Base-by-base conservation (phyloP, 345 rosid species). In the Citrus inodora region DNA sequence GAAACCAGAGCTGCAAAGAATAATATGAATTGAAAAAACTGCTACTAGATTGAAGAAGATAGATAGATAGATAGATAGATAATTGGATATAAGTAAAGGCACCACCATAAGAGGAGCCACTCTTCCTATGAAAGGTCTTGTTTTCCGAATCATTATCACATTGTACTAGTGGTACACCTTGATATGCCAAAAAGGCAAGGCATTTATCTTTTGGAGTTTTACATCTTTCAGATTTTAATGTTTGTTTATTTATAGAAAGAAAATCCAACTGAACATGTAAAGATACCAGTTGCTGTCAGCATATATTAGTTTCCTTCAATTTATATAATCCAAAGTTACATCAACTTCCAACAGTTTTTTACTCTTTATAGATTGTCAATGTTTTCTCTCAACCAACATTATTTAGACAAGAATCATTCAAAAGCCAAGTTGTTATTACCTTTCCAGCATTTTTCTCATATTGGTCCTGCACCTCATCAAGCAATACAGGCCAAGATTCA, bases 1-100 rank as follows among this genome's bases (percentile, higher is more conserved):
- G 97, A 88, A 96, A 93, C 99, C 99, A 96, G 76, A 96, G 87
- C 99, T 95, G 95, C 93, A 92, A 80, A 42, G 53, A 75, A 82
- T 35, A 60, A 67, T 40, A 38, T 25, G 7, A 30, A 8, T 60
- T 21, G 19, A 69, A 68, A 24, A 46, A 13, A 46, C 2, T 53
- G 58, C n/a, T 53, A 17, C 7, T 53, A 17, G 22, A 53, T 17
- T 53, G 4, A 33, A 32, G 37, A 35, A 9, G 22, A n/a, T 2
- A 58, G 13, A 27, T 6, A 48, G 7, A 53, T 9, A 78, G 16
- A 24, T 6, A 48, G 7, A 53, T 9, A 78, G 16, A 24, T n/a
- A 56, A 53, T 32, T 16, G 62, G 38, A n/a, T 27, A 21, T 46
- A 21, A 38, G 22, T 25, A 42, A 22, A 25, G 37, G 27, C 73